Percentiles rank a stretch among this genome's conserved stretches.
phyloP scores from a whole-genome alignment of 2,329 filamentous ascomycete species.

The Xylariaceae sp. region DNA sequence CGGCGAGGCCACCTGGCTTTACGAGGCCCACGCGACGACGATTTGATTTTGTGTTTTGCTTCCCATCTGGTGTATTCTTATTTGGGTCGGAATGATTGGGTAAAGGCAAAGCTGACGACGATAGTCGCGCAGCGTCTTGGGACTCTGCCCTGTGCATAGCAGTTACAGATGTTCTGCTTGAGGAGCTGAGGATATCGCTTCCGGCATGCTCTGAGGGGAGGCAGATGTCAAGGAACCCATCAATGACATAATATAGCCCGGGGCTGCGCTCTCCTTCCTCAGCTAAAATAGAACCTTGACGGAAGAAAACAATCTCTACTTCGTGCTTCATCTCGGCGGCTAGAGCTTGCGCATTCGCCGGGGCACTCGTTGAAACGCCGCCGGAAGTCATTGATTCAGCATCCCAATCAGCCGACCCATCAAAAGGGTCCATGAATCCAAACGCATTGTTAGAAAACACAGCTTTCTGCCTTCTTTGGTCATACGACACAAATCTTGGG shows the following conservation, averaged over 20 bases:
- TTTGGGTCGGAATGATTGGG: slow-evolving; percentile 40
- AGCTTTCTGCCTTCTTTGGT: slow-evolving; percentile 77
- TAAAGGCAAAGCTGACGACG: slow-evolving; percentile 22
- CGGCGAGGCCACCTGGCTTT: slow-evolving; percentile 91
- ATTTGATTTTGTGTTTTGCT: slow-evolving; percentile 42
- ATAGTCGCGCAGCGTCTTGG: slow-evolving; percentile 20
- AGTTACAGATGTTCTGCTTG: slow-evolving; percentile 39
- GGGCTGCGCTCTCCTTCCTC: slow-evolving; percentile 98
- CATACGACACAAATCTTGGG: slow-evolving; percentile 80
- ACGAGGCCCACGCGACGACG: slow-evolving; percentile 82
- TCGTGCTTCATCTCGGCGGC: slow-evolving; percentile 86
- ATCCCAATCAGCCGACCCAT: slow-evolving; percentile 77
- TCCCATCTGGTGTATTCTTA: slow-evolving; percentile 39
- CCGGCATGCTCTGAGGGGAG: slow-evolving; percentile 69
- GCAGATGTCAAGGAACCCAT: slow-evolving; percentile 93
- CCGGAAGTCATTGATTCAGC: slow-evolving; percentile 81
- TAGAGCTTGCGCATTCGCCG: slow-evolving; percentile 66
- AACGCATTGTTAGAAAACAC: slow-evolving; percentile 83
- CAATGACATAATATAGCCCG: slow-evolving; percentile 94
- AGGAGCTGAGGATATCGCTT: slow-evolving; percentile 45
- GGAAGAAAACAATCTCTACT: slow-evolving; percentile 96
- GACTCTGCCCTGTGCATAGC: slow-evolving; percentile 41
- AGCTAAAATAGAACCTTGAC: slow-evolving; percentile 89
- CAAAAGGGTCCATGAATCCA: slow-evolving; percentile 85
- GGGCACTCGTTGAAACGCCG: slow-evolving; percentile 61